Evolutionary conservation across 805 yeast genomes (phyloP), one percentile per base, ranked within the genome.

Genomic region (Starmerella khaoyaiensis): DNA sequence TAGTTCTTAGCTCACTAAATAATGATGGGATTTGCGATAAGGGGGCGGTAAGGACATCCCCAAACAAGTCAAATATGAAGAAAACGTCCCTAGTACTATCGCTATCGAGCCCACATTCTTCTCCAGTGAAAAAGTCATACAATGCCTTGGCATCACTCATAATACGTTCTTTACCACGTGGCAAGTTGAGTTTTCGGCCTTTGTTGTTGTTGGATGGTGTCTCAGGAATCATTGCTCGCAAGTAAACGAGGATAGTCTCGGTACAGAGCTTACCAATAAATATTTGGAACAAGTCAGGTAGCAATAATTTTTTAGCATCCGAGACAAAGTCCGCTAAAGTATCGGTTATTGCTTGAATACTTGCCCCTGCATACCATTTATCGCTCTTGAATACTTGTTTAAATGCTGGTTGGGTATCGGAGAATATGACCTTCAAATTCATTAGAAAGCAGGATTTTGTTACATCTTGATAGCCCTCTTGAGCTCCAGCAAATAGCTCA

Each of bases 401-500:
- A 41, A 76, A 70, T 3, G 81, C 78, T 4, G 68, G 71, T 36
- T 64, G 65, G 42, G 81, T 61, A 59, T 83, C 94, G 49, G 76
- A 79, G 52, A 76, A 69, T 36, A 82, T 76, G 28, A 83, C 71
- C 17, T 67, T 71, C 21, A 70, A 57, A 34, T 74, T 52, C 7
- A 68, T 73, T 40, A 60, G 61, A 35, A 78, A 70, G 37, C 83
- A 70, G 27, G 70, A 64, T 46, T 77, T 72, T 20, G 83, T 80
- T 21, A 81, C 72, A 42, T 72, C 74, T 5, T 83, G 82, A 60
- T 74, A 80, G 7, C 87, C 81, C 49, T 82, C 93, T 39, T 77
- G 71, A n/a, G 76, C 75, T 23, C 67, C 71, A 36, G 71, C 74
- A 38, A 80, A 62, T 11, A 69, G 64, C 2, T 68, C 56, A 16